phyloP scores from a whole-genome alignment of 768 basidiomycete genomes.

The Aureoboletus auriporus region DNA sequence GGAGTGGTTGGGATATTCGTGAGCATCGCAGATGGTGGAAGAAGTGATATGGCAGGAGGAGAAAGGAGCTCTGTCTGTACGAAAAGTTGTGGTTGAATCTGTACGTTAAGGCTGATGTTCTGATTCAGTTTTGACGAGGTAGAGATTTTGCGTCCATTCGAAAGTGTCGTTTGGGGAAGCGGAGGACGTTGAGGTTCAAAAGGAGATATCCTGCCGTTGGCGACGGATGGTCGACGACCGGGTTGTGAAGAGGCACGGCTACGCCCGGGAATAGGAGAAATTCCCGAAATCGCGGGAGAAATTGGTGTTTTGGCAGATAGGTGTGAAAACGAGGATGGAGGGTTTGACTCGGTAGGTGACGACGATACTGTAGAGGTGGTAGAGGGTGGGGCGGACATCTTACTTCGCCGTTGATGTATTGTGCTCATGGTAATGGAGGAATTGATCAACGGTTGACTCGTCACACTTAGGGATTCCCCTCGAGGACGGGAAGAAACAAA shows the following conservation, averaged over 20 bases:
- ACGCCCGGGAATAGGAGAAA: conserved; percentile 40
- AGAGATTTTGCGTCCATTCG: conserved; percentile 55
- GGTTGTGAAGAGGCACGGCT: conserved; percentile 76
- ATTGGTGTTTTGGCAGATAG: conserved; percentile 26
- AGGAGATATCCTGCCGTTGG: conserved; percentile 49
- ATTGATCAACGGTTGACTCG: conserved; percentile 48
- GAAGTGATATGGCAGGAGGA: conserved; percentile 35
- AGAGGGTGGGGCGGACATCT: conserved; percentile 57
- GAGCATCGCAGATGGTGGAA: conserved; percentile 44
- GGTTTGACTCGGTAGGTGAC: conserved; percentile 37
- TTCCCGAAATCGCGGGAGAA: conserved; percentile 39
- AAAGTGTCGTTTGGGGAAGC: conserved; percentile 40
- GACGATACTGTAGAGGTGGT: conserved; percentile 20
- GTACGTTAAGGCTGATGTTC: conserved; percentile 37
- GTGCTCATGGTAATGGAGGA: conserved; percentile 57
- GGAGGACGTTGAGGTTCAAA: conserved; percentile 50
- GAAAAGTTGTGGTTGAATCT: conserved; percentile 45
- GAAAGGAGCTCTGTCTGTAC: conserved; percentile 51
- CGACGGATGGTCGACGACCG: conserved; percentile 60
- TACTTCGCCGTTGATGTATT: conserved; percentile 64
- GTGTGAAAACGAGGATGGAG: conserved; percentile 34
- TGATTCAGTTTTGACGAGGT: conserved; percentile 57
- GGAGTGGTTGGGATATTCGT: conserved; percentile 69
- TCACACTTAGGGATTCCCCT: conserved; percentile 44
- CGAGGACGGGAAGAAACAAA: conserved; percentile 48